These are phyloP conservation scores for Boletellus deceptivus DNA, from an alignment of 1,284 basidiomycete genomes.

Conservation along the genomic window DNA sequence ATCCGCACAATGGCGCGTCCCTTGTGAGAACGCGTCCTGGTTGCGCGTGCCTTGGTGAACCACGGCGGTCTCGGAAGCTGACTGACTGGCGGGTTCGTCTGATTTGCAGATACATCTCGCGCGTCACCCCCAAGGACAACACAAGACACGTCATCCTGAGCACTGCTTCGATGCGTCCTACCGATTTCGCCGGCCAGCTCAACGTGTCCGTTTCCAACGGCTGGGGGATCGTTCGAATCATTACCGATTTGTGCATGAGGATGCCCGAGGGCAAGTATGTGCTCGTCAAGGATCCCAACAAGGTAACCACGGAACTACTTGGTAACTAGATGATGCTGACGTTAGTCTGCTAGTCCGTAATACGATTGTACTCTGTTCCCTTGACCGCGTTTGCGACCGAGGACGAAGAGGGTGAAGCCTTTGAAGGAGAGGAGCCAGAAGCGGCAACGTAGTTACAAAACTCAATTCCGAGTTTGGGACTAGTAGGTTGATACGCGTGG, in stretches of 20 bases:
- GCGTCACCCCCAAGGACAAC: constrained; percentile 91
- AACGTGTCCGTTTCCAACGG: constrained; percentile 96
- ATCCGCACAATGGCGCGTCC: too few relatives aligned
- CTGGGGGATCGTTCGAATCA: constrained; percentile 97
- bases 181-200: constrained; percentile 93
- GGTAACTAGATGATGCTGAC: constrained; percentile 6
- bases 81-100: neutral
- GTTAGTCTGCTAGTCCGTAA: constrained; percentile 66
- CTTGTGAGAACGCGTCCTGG: neutral
- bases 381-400: constrained; percentile 77
- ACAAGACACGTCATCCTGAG: constrained; percentile 95
- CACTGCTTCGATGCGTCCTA: constrained; percentile 92
- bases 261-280: constrained; percentile 97
- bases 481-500: neutral
- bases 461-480: too few relatives aligned
- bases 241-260: constrained; percentile 90
- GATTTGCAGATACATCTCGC: constrained; percentile 78
- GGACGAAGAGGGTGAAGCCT: constrained; percentile 53
- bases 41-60: neutral
- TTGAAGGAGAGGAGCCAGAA: constrained; percentile 53
- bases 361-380: constrained; percentile 92
- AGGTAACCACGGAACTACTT: constrained; percentile 47
- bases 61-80: too few relatives aligned
- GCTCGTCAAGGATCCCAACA: constrained; percentile 94
- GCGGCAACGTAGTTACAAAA: constrained; percentile 22